phyloP scores from a whole-genome alignment of 2,329 filamentous ascomycete species.

The Chaetomium olivaceum region DNA sequence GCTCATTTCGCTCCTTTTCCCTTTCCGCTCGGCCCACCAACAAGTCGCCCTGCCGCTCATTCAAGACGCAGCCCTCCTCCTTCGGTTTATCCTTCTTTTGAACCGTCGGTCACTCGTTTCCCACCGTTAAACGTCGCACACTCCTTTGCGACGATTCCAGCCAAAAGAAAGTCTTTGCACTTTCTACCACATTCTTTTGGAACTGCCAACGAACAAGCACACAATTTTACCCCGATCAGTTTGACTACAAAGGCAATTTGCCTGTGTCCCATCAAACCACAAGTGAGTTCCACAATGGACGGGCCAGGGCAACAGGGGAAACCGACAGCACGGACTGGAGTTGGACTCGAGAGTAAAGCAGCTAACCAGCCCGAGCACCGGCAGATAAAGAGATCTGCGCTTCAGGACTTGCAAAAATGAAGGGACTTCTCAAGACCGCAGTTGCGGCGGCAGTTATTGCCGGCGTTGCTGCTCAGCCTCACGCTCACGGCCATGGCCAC shows the following conservation, averaged over 20 bases:
- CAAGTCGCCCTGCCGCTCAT: slow-evolving; percentile 20
- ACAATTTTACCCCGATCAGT: neutral
- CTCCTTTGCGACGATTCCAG: slow-evolving; percentile 37
- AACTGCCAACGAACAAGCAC: slow-evolving; percentile 28
- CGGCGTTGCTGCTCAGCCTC: slow-evolving; percentile 58
- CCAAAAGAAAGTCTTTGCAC: slow-evolving; percentile 53
- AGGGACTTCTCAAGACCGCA: slow-evolving; percentile 51
- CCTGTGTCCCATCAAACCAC: slow-evolving; percentile 7
- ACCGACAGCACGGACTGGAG: neutral
- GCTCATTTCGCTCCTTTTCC: slow-evolving; percentile 34
- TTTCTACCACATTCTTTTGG: slow-evolving; percentile 61
- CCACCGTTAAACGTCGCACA: slow-evolving; percentile 14
- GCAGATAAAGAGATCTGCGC: neutral
- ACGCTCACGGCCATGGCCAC: slow-evolving; percentile 48
- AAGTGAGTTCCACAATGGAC: slow-evolving; percentile 23
- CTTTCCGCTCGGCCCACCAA: slow-evolving; percentile 19
- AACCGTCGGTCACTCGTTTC: slow-evolving; percentile 31
- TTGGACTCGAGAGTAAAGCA: neutral
- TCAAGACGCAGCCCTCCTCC: slow-evolving; percentile 21
- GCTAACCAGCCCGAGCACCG: neutral
- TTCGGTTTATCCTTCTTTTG: slow-evolving; percentile 33
- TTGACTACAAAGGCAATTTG: neutral
- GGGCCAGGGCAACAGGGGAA: neutral
- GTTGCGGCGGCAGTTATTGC: slow-evolving; percentile 55
- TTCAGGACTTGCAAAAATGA: slow-evolving; percentile 45